Base-by-base conservation (phyloP, 176 grass and related monocot species). In the Oryza australiensis region DNA sequence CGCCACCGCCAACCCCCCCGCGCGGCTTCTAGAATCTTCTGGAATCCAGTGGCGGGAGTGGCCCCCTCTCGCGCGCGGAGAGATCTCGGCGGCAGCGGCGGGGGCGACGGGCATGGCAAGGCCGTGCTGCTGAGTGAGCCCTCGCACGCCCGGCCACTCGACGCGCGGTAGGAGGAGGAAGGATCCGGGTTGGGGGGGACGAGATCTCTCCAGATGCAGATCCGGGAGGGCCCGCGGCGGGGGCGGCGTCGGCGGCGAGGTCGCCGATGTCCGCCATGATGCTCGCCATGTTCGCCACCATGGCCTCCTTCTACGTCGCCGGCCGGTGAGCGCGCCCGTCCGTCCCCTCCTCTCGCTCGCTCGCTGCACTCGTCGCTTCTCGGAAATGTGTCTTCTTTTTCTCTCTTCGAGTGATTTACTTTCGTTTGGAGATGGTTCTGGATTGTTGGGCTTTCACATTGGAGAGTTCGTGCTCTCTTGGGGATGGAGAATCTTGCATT, bases 261-360 rank as follows among this genome's bases (percentile, higher is more conserved):
- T 94, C 93, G 75, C 92, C 86, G 57, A 86, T 94, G 87, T 88
- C 93, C 20, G 86, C 83, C 4, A 81, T 99, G 82, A 95, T 99
- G 85, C 85, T 99, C 74, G 82, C 93, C 73, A 99, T 99, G 93
- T 94, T 99, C 80, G 93, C 96, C 79, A 90, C 87, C 82, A 94
- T 95, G 93, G 89, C 96, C 59, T 93, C 96, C 66, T 90, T 99
- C 89, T 99, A 99, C 75, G 83, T 99, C 38, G 96, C 93, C 77
- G 96, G 85, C 85, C 93, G 91, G 96, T 95, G 79, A 85, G 87
- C 64, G 12, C 3, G 38, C 70, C 64, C 51, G 30, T 51, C 7
- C 10, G 24, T 40, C 38, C 38, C 9, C 38, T 40, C 38, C 38
- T 40, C 28, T 37, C 40, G 6, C 53, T 55, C 16, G 34, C 23